phyloP scores from a whole-genome alignment of 2,329 filamentous ascomycete genomes.

The Epichloe scottii region DNA sequence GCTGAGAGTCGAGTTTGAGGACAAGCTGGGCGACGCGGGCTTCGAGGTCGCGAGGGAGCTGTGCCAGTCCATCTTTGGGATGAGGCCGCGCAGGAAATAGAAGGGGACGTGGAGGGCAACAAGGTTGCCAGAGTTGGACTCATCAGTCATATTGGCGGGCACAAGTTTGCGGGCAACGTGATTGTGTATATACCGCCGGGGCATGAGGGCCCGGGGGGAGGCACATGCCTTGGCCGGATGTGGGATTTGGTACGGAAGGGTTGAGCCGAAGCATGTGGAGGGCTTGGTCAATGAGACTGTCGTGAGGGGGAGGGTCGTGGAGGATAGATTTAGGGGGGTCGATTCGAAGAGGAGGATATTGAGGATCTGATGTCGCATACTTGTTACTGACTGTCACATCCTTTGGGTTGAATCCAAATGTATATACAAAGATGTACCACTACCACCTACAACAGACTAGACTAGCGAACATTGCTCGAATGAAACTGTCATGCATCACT shows the following conservation, averaged over 20 bases:
- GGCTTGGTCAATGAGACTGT: constrained; percentile 64
- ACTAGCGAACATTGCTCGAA: neutral
- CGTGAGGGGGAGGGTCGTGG: constrained; percentile 51
- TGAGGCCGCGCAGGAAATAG: constrained; percentile 9
- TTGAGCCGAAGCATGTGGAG: constrained; percentile 64
- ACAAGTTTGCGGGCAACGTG: constrained; percentile 78
- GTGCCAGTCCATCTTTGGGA: constrained; percentile 20
- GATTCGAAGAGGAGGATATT: constrained; percentile 40
- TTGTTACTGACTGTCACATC: too few relatives aligned
- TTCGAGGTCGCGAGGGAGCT: constrained; percentile 33
- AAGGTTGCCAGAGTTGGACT: constrained; percentile 48
- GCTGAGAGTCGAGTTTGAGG: constrained; percentile 57
- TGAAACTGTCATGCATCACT: too few relatives aligned
- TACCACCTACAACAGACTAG: neutral
- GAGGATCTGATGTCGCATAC: constrained; percentile 22
- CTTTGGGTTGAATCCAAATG: neutral
- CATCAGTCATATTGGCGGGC: constrained; percentile 72
- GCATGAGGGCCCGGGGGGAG: constrained; percentile 25
- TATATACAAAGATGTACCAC: neutral
- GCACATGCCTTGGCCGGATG: constrained; percentile 51
- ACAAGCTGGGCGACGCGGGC: constrained; percentile 37
- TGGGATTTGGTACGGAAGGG: constrained; percentile 73
- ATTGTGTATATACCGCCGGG: constrained; percentile 64
- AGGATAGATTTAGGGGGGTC: constrained; percentile 59
- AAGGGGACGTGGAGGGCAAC: constrained; percentile 9